Evolutionary conservation across 306 rosid species (phyloP).

Genomic region (Myrica gale): DNA sequence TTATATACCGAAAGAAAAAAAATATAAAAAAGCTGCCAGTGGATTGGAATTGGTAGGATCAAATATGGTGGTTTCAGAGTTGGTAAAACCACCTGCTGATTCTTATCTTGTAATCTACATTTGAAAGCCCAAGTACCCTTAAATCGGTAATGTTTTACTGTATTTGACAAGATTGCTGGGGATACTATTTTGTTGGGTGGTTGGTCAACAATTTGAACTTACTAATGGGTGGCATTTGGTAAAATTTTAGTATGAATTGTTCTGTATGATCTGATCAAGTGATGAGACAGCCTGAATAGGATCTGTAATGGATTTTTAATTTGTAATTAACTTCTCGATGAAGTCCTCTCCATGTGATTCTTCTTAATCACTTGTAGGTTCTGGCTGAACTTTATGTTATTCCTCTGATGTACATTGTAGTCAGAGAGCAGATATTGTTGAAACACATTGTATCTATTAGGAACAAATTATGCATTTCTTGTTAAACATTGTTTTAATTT

Average conservation of each 20-base stretch:
- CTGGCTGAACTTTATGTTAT: too few relatives aligned
- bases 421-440: constrained; percentile 32
- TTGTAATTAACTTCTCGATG: not conserved
- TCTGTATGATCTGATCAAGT: not conserved
- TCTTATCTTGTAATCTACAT: not conserved
- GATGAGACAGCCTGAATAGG: not conserved
- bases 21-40: not conserved
- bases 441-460: constrained; percentile 1
- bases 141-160: not conserved
- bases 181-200: not conserved
- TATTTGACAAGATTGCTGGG: not conserved
- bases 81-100: not conserved
- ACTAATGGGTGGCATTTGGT: not conserved
- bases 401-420: constrained; percentile 37
- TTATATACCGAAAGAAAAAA: not conserved
- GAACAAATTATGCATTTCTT: too few relatives aligned
- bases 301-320: not conserved
- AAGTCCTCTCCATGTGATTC: not conserved
- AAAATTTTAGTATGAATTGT: not conserved
- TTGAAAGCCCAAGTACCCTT: not conserved
- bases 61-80: not conserved
- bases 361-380: constrained; percentile 51
- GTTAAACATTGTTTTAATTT: constrained; percentile 27
- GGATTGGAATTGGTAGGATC: not conserved
- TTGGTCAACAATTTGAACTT: not conserved